Conservation (phyloP, 2,329 filamentous ascomycete species). For the Curvularia sp. region DNA sequence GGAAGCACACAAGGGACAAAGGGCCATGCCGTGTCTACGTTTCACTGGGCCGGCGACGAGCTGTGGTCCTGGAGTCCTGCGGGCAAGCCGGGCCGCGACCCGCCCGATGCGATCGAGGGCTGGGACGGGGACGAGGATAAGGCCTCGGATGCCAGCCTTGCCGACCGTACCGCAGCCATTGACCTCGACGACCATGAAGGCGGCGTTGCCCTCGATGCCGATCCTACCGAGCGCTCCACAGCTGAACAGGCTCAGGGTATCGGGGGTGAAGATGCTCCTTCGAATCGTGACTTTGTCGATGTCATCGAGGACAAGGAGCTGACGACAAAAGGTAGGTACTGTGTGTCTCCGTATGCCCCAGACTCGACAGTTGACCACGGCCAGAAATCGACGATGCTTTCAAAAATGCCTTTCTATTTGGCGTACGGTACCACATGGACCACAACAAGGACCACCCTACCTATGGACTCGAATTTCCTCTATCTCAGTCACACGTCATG, state of each 20-base stretch:
- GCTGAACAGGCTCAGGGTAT: constrained; percentile 45
- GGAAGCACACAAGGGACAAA: constrained; percentile 65
- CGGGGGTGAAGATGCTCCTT: constrained; percentile 45
- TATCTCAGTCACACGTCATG: constrained; percentile 69
- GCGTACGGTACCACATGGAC: constrained; percentile 66
- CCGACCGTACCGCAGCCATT: constrained; percentile 53
- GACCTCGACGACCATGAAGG: constrained; percentile 56
- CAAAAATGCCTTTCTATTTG: constrained; percentile 68
- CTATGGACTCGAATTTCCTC: constrained; percentile 66
- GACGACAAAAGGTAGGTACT: constrained; percentile 61
- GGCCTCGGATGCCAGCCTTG: constrained; percentile 40
- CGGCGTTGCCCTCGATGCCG: constrained; percentile 53
- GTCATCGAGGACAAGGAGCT: constrained; percentile 59
- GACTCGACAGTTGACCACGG: constrained; percentile 14
- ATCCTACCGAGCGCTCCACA: constrained; percentile 39
- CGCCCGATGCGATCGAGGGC: constrained; percentile 62
- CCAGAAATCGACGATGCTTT: constrained; percentile 72
- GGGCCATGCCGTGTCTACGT: constrained; percentile 69
- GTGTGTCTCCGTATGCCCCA: neutral
- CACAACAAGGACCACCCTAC: constrained; percentile 61
- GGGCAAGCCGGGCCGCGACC: constrained; percentile 60
- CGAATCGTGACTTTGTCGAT: constrained; percentile 45
- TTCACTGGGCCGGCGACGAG: constrained; percentile 74
- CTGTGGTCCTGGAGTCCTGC: constrained; percentile 69
- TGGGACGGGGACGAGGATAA: constrained; percentile 53